Conservation (phyloP, 2,329 filamentous ascomycete species). For the Fusarium penzigii region DNA sequence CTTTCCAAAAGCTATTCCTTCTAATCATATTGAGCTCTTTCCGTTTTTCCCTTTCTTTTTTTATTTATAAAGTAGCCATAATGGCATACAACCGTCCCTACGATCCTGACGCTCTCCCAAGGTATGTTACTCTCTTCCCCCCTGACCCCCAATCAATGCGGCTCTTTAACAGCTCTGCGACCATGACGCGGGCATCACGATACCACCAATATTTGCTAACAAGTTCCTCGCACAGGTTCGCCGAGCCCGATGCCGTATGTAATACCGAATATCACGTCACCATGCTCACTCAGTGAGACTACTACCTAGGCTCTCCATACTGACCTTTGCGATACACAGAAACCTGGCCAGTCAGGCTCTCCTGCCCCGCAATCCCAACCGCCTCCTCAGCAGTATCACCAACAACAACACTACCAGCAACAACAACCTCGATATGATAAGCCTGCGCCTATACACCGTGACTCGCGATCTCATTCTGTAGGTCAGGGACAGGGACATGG, state of each 20-base stretch:
- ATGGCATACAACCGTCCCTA: slow-evolving; percentile 96
- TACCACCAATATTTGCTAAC: slow-evolving; percentile 27
- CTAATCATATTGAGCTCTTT: not conserved
- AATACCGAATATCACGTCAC: too few species aligned
- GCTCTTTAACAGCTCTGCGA: slow-evolving; percentile 20
- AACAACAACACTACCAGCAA: slow-evolving; percentile 39
- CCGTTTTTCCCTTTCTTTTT: not conserved
- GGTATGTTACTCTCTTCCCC: slow-evolving; percentile 58
- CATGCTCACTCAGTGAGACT: too few species aligned
- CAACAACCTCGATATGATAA: slow-evolving; percentile 49
- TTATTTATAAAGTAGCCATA: too few species aligned
- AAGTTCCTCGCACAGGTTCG: slow-evolving; percentile 54
- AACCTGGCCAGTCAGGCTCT: slow-evolving; percentile 36
- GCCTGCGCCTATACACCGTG: slow-evolving; percentile 40
- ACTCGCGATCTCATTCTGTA: slow-evolving; percentile 27
- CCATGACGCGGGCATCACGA: slow-evolving; percentile 8
- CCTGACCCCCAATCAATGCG: slow-evolving; percentile 25
- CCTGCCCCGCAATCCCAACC: slow-evolving; percentile 26
- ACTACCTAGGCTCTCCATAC: slow-evolving; percentile 10
- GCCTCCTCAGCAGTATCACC: slow-evolving; percentile 32
- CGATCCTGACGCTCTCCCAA: slow-evolving; percentile 92
- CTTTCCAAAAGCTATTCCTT: not conserved
- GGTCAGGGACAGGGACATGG: too few species aligned
- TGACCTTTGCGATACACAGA: slow-evolving; percentile 32
- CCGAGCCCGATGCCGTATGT: slow-evolving; percentile 71